Evolutionary conservation across 345 rosid genomes (phyloP).

Genomic region (Raphanus sativus): DNA sequence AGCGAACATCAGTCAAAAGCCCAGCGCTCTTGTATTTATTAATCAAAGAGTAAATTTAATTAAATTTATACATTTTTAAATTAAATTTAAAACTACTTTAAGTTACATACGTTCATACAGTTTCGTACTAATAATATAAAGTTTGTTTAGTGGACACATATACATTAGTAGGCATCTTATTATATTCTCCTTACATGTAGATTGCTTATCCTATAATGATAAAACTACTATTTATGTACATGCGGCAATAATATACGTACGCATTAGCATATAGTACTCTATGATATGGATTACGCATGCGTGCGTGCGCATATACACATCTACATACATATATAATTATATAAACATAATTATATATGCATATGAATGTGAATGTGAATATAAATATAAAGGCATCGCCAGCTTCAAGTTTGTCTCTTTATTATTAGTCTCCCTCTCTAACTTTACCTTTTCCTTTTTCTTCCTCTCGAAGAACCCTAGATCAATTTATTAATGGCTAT

Average conservation of each 20-base stretch:
- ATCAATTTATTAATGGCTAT: background rate
- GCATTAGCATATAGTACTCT: slow-evolving; percentile 24
- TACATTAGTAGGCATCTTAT: background rate
- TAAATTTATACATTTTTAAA: background rate
- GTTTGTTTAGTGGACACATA: background rate
- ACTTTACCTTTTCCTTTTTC: slow-evolving; percentile 42
- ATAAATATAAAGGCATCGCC: slow-evolving; percentile 37
- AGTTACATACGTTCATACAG: background rate
- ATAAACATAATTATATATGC: background rate
- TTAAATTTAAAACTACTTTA: background rate
- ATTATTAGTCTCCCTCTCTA: slow-evolving; percentile 22
- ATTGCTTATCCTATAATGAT: slow-evolving; percentile 1
- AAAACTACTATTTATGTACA: slow-evolving; percentile 27
- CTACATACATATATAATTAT: background rate
- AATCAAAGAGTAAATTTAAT: slow-evolving; percentile 2
- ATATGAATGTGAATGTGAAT: background rate
- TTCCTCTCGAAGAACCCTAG: background rate
- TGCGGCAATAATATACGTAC: slow-evolving; percentile 27
- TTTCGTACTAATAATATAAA: background rate
- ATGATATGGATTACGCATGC: slow-evolving; percentile 36
- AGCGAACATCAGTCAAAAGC: slow-evolving; percentile 48
- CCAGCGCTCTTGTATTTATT: slow-evolving; percentile 17
- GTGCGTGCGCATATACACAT: slow-evolving; percentile 18
- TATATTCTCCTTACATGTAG: background rate
- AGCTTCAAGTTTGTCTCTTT: slow-evolving; percentile 34